phyloP scores from a whole-genome alignment of 768 basidiomycete species.

The Pholiota microspora region DNA sequence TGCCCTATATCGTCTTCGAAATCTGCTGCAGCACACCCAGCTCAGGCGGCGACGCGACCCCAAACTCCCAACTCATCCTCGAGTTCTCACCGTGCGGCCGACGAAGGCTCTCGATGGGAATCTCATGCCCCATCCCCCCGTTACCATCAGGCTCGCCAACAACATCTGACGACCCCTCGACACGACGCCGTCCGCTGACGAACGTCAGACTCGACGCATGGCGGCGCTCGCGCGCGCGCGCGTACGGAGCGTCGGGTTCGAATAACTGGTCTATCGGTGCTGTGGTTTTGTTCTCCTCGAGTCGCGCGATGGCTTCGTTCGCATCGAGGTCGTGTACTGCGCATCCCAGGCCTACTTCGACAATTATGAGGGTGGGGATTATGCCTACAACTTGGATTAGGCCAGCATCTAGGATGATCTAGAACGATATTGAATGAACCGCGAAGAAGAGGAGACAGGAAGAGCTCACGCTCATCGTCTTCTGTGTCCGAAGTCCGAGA shows the following conservation, averaged over 20 bases:
- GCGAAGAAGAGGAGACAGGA: background rate
- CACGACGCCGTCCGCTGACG: background rate
- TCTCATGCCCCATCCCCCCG: background rate
- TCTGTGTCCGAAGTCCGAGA: conserved; percentile 25
- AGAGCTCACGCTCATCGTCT: conserved; percentile 14
- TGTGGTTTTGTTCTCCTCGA: conserved; percentile 8
- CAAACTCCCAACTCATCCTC: background rate
- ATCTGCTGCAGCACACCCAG: background rate
- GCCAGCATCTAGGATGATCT: conserved; percentile 23
- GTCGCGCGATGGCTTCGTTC: conserved; percentile 13
- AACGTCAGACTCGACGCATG: conserved; percentile 10
- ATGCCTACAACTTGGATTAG: conserved; percentile 33
- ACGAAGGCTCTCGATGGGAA: background rate
- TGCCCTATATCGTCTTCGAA: conserved; percentile 1
- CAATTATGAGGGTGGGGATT: conserved; percentile 34
- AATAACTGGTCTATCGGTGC: background rate
- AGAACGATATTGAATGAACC: conserved; percentile 5
- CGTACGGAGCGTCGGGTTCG: background rate
- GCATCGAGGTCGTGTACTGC: conserved; percentile 26
- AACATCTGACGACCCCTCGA: too few relatives aligned
- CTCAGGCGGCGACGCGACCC: background rate
- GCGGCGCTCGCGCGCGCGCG: conserved; percentile 6
- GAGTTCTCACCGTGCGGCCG: background rate
- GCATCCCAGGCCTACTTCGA: conserved; percentile 29
- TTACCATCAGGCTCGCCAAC: too few relatives aligned